These are phyloP conservation scores for Vicia villosa DNA, from an alignment of 306 rosid species.

Conservation along the genomic window DNA sequence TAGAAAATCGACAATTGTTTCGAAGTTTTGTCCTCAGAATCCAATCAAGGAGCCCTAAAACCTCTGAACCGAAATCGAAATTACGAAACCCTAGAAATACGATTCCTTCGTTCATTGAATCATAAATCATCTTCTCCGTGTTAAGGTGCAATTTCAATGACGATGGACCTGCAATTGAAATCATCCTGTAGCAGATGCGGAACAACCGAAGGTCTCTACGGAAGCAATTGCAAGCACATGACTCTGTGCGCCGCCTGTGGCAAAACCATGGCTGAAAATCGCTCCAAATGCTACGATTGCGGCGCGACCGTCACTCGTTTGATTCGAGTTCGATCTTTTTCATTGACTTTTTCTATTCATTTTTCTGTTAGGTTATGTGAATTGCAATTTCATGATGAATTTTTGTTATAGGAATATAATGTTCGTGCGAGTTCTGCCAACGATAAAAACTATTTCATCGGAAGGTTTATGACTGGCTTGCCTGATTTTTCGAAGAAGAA, in stretches of 20 bases:
- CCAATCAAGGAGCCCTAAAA: neutral
- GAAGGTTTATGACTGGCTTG: slow-evolving; percentile 78
- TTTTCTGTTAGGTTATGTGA: neutral
- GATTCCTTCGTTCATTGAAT: neutral
- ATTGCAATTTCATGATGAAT: neutral
- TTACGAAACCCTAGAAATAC: slow-evolving; percentile 28
- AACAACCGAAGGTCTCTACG: slow-evolving; percentile 76
- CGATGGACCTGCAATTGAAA: slow-evolving; percentile 63
- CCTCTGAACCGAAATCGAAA: slow-evolving; percentile 4
- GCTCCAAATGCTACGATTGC: slow-evolving; percentile 73
- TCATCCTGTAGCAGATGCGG: slow-evolving; percentile 79
- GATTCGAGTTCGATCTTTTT: slow-evolving; percentile 62
- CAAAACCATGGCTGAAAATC: slow-evolving; percentile 79
- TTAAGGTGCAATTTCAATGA: slow-evolving; percentile 34
- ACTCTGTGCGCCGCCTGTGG: slow-evolving; percentile 84
- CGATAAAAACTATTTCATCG: slow-evolving; percentile 79
- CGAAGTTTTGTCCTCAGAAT: neutral
- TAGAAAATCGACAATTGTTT: neutral
- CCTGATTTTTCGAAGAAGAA: slow-evolving; percentile 91
- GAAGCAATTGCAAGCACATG: slow-evolving; percentile 96
- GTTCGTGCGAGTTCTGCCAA: slow-evolving; percentile 77
- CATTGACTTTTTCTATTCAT: neutral
- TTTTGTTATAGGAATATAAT: slow-evolving; percentile 68
- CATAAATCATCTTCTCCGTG: neutral
- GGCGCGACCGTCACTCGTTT: slow-evolving; percentile 71